phyloP scores from a whole-genome alignment of 2,329 filamentous ascomycete genomes.

The Diplocarpon mali region DNA sequence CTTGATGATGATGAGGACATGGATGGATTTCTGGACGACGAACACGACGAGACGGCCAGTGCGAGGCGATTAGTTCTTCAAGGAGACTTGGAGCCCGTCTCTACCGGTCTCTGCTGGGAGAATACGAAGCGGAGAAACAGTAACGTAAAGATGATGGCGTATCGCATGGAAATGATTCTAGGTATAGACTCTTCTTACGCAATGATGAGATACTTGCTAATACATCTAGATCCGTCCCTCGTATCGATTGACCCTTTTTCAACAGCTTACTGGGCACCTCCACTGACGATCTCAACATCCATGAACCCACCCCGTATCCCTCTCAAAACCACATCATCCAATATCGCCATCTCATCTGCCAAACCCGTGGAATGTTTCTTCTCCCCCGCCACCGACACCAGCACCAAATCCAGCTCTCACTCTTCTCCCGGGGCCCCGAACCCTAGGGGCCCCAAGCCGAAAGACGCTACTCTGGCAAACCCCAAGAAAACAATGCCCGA shows the following conservation, averaged over 20 bases:
- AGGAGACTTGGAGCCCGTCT: conserved; percentile 63
- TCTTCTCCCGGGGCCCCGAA: background rate
- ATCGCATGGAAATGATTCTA: conserved; percentile 61
- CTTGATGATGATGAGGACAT: conserved; percentile 56
- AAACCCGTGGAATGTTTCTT: conserved; percentile 2
- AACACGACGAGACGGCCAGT: conserved; percentile 48
- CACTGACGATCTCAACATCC: conserved; percentile 5
- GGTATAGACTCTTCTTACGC: conserved; percentile 7
- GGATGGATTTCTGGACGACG: conserved; percentile 56
- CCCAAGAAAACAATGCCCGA: conserved; percentile 20
- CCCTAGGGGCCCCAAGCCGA: background rate
- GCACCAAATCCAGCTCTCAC: background rate
- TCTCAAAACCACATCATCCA: conserved; percentile 20
- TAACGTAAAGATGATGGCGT: conserved; percentile 42
- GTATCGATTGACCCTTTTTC: conserved; percentile 77
- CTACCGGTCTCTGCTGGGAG: conserved; percentile 78
- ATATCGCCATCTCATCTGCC: conserved; percentile 7
- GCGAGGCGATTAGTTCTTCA: conserved; percentile 45
- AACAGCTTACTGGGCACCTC: conserved; percentile 58
- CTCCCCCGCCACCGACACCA: background rate
- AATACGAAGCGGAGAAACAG: conserved; percentile 38
- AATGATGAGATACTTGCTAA: background rate
- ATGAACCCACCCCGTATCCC: conserved; percentile 29
- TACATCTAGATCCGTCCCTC: conserved; percentile 24
- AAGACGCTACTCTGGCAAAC: conserved; percentile 11